Evolutionary conservation across 2,329 filamentous ascomycete genomes (phyloP).

Genomic region (Westerdykella ornata): DNA sequence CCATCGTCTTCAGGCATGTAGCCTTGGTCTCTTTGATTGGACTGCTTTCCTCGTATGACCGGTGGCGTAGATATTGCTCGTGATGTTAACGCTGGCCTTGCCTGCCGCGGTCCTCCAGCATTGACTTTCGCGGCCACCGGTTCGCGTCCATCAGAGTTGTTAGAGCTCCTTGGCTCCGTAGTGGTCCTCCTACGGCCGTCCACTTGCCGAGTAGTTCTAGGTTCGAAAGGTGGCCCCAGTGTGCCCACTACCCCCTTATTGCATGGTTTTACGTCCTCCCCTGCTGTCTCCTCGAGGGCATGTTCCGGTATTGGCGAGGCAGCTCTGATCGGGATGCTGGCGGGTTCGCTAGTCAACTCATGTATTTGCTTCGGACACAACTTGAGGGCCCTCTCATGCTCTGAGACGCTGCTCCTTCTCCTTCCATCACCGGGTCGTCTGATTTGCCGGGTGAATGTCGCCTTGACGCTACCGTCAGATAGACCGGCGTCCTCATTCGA

Average conservation of each 20-base stretch:
- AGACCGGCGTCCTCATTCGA: slow-evolving; percentile 27
- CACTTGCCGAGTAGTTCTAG: neutral
- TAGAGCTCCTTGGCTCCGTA: neutral
- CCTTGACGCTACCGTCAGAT: slow-evolving; percentile 30
- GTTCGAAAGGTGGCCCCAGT: slow-evolving; percentile 16
- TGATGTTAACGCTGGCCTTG: slow-evolving; percentile 26
- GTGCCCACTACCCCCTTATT: slow-evolving; percentile 18
- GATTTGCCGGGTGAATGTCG: slow-evolving; percentile 18
- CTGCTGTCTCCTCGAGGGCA: slow-evolving; percentile 13
- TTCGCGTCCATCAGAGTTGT: neutral
- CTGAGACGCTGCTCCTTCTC: slow-evolving; percentile 32
- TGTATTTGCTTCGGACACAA: slow-evolving; percentile 51
- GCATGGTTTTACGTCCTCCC: slow-evolving; percentile 9
- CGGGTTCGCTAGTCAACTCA: slow-evolving; percentile 49
- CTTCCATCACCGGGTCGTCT: slow-evolving; percentile 31
- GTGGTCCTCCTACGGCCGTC: neutral
- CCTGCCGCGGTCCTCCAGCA: slow-evolving; percentile 3
- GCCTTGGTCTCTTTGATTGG: slow-evolving; percentile 18
- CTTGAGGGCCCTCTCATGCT: slow-evolving; percentile 43
- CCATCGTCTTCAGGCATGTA: slow-evolving; percentile 16
- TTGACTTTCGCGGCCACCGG: neutral
- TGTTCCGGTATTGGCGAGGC: slow-evolving; percentile 37
- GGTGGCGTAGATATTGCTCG: slow-evolving; percentile 37
- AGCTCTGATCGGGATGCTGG: slow-evolving; percentile 48
- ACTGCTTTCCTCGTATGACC: slow-evolving; percentile 34